Percentiles rank a stretch among this genome's conserved stretches.
phyloP scores from a whole-genome alignment of 1,139 yeast genomes.

The Candida neerlandica region DNA sequence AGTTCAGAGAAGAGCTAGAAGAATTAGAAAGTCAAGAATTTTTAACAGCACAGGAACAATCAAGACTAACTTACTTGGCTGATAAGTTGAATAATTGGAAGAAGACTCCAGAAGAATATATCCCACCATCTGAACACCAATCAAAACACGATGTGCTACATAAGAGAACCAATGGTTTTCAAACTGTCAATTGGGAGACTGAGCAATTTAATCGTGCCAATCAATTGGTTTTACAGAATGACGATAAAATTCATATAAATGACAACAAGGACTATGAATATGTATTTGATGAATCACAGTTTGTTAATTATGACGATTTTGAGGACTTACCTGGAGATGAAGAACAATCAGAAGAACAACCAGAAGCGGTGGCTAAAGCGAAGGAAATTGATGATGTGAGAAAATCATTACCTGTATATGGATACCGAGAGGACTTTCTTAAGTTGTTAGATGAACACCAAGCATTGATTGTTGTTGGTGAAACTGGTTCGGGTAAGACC shows the following conservation, averaged over 20 bases:
- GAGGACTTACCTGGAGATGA: slow-evolving; percentile 34
- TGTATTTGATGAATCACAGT: slow-evolving; percentile 81
- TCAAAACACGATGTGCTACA: slow-evolving; percentile 46
- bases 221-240: slow-evolving; percentile 28
- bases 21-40: slow-evolving; percentile 30
- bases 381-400: slow-evolving; percentile 70
- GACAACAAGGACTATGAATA: slow-evolving; percentile 63
- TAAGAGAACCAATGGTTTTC: slow-evolving; percentile 35
- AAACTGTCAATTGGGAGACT: slow-evolving; percentile 59
- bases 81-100: slow-evolving; percentile 7
- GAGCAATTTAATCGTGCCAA: slow-evolving; percentile 60
- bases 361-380: not conserved
- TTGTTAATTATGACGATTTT: slow-evolving; percentile 61
- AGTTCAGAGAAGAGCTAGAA: slow-evolving; percentile 50
- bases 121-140: slow-evolving; percentile 43
- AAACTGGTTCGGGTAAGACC: slow-evolving; percentile 97
- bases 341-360: slow-evolving; percentile 4
- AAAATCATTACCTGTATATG: slow-evolving; percentile 89
- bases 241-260: slow-evolving; percentile 50
- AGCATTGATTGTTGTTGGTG: slow-evolving; percentile 98
- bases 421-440: slow-evolving; percentile 88
- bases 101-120: slow-evolving; percentile 29
- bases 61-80: slow-evolving; percentile 5
- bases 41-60: slow-evolving; percentile 10
- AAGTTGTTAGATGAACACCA: slow-evolving; percentile 82